Percentiles rank a stretch among this genome's conserved stretches.
Conservation (phyloP, 345 rosid species). For the Geranium rotundifolium region DNA sequence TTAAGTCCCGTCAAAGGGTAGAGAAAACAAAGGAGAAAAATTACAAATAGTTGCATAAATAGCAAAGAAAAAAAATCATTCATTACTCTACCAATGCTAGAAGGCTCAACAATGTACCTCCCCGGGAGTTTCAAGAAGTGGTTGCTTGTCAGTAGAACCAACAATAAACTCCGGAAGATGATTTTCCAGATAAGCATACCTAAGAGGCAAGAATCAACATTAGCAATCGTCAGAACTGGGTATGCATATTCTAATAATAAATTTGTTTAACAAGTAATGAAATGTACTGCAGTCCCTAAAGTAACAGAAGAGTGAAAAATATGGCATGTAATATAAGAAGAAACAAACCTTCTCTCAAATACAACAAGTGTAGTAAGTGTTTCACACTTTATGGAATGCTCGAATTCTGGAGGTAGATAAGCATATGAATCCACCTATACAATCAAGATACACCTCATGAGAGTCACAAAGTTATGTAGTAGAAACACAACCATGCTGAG, state of each 20-base stretch:
- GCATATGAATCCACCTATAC: slow-evolving; percentile 80
- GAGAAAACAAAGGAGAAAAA: no score
- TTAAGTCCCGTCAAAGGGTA: no score
- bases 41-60: no score
- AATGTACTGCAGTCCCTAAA: no score
- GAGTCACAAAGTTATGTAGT: background rate
- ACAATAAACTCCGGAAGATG: slow-evolving; percentile 46
- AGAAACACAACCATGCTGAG: background rate
- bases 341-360: slow-evolving; percentile 57
- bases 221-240: no score
- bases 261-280: no score
- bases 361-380: slow-evolving; percentile 56
- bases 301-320: background rate
- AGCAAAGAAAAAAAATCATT: no score
- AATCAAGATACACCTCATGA: slow-evolving; percentile 7
- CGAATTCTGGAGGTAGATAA: slow-evolving; percentile 65
- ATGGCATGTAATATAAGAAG: background rate
- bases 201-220: slow-evolving; percentile 3
- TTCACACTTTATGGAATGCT: slow-evolving; percentile 44
- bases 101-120: slow-evolving; percentile 36
- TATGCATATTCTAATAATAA: no score
- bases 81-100: background rate
- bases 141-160: slow-evolving; percentile 72
- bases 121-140: slow-evolving; percentile 88
- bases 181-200: slow-evolving; percentile 47